phyloP scores from a whole-genome alignment of 441 rosid genomes.

The Capsella rubella region DNA sequence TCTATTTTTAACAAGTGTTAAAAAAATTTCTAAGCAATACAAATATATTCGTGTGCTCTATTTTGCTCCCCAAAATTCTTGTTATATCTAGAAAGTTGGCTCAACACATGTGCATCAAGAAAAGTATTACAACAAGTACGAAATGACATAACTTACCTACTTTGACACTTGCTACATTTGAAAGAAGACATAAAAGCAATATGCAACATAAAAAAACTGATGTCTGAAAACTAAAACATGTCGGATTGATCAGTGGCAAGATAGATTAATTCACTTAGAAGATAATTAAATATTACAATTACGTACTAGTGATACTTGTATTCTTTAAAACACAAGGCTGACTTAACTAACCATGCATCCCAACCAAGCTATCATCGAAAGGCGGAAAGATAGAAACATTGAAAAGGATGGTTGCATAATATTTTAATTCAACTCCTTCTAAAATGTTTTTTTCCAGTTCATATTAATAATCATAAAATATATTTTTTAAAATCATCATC shows the following conservation, averaged over 20 bases:
- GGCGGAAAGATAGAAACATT: not conserved
- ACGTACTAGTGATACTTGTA: too few species aligned
- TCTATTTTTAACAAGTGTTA: too few species aligned
- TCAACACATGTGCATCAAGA: constrained; percentile 17
- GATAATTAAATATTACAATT: not conserved
- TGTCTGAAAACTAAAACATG: constrained; percentile 8
- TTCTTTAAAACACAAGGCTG: not conserved
- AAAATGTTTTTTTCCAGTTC: not conserved
- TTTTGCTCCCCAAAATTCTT: not conserved
- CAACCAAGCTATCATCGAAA: constrained; percentile 10
- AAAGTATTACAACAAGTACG: constrained; percentile 6
- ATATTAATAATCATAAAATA: constrained; percentile 5
- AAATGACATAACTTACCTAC: not conserved
- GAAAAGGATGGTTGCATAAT: constrained; percentile 13
- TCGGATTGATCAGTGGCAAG: constrained; percentile 11
- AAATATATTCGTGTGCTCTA: not conserved
- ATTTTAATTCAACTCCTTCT: constrained; percentile 23
- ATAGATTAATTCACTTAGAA: not conserved
- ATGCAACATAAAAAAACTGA: constrained; percentile 17
- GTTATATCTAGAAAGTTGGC: constrained; percentile 9
- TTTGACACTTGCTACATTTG: constrained; percentile 12
- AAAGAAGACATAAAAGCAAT: constrained; percentile 16
- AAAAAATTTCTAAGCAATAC: not conserved
- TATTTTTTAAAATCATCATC: not conserved
- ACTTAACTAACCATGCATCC: constrained; percentile 14